Evolutionary conservation across 2,329 filamentous ascomycete genomes (phyloP), one percentile per base, ranked within the genome.

Genomic region (Hypomyces perniciosus): DNA sequence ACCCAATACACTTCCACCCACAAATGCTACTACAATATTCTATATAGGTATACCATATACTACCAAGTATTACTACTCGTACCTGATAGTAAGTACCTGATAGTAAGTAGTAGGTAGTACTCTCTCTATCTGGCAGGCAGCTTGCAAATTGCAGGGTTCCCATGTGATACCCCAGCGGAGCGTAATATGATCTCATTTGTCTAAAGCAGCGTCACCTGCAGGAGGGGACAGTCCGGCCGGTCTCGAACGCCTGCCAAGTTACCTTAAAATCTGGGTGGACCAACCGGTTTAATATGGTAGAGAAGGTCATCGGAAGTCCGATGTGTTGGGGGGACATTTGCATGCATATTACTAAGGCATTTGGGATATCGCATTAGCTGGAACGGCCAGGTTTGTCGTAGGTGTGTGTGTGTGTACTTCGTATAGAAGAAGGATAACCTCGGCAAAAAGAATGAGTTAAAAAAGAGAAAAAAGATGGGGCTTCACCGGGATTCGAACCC

Each of bases 401-500:
- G n/a, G n/a, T n/a, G n/a, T n/a, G n/a, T 20, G 26, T 20, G 12
- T 20, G 20, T 20, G 20, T 20, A 3, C 20, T 20, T 20, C 20
- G 20, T 20, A 20, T 20, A 20, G 20, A 20, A 20, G 20, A 20
- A 20, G 20, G 20, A 20, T 3, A 20, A 20, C 20, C 20, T 20
- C 20, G 20, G 20, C 20, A 20, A 20, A 20, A 12, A 30, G 42
- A 26, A 33, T 31, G 9, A 10, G 12, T 27, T n/a, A n/a, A 50
- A 46, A 40, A 38, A 35, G 10, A 7, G 33, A 51, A 54, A 52
- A 56, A 53, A 51, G 51, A 47, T 44, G 39, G 57, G 56, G 57
- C 45, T 54, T 54, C 46, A 51, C 52, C 52, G 51, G 50, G 53
- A 54, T 56, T 58, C 51, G 56, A 58, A 58, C 56, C 56, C 56